Percentiles rank a stretch among this genome's conserved stretches.
Conservation (phyloP, 1,284 basidiomycete species). For the Phenoliferia sp. region DNA sequence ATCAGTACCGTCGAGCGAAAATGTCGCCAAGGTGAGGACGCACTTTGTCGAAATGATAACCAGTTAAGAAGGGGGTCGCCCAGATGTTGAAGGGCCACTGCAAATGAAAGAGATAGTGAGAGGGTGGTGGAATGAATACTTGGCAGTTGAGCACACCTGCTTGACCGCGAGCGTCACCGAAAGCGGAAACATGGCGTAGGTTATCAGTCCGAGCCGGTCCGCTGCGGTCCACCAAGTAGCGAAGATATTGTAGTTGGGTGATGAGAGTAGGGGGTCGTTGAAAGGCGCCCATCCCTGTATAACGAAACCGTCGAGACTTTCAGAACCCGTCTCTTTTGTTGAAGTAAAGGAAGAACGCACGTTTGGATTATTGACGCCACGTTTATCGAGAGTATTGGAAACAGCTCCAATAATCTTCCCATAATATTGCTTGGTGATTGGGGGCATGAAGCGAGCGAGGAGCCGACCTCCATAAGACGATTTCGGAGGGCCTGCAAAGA, state of each 20-base stretch:
- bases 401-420: background rate
- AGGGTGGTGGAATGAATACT: background rate
- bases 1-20: background rate
- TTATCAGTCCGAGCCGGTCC: constrained; percentile 66
- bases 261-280: constrained; percentile 34
- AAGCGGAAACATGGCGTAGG: constrained; percentile 72
- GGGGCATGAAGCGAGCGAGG: background rate
- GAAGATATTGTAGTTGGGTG: constrained; percentile 57
- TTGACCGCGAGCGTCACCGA: constrained; percentile 74
- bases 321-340: too few species aligned
- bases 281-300: constrained; percentile 24
- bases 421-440: too few species aligned
- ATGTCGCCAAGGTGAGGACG: constrained; percentile 45
- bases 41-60: constrained; percentile 72
- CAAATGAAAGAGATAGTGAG: background rate
- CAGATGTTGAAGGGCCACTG: constrained; percentile 73
- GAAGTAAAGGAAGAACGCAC: background rate
- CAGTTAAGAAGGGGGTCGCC: constrained; percentile 62
- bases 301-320: background rate
- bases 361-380: constrained; percentile 24
- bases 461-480: background rate
- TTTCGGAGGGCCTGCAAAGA: background rate
- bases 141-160: constrained; percentile 33
- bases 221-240: constrained; percentile 76
- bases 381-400: background rate